phyloP scores from a whole-genome alignment of 1,139 yeast genomes.

The Hemisphaericaspora lyxosophila region DNA sequence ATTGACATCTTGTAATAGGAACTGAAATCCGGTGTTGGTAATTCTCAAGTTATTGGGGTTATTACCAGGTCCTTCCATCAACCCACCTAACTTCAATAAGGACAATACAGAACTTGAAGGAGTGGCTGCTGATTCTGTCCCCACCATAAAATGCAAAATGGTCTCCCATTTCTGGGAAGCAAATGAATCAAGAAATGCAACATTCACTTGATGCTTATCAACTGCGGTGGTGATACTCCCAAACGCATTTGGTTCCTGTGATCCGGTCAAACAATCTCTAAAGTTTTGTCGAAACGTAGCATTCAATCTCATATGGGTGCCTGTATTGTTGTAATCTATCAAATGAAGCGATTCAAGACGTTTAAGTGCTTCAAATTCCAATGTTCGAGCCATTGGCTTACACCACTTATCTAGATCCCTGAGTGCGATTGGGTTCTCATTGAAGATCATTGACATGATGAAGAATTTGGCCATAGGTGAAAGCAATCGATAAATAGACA shows the following conservation, averaged over 20 bases:
- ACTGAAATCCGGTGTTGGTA: slow-evolving; percentile 92
- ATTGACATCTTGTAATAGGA: slow-evolving; percentile 84
- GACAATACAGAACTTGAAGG: slow-evolving; percentile 73
- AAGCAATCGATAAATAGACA: slow-evolving; percentile 82
- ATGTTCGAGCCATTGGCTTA: slow-evolving; percentile 50
- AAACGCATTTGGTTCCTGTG: slow-evolving; percentile 49
- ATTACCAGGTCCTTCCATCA: slow-evolving; percentile 64
- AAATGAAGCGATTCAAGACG: slow-evolving; percentile 75
- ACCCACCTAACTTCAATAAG: slow-evolving; percentile 69
- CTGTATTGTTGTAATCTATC: slow-evolving; percentile 61
- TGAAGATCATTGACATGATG: slow-evolving; percentile 83
- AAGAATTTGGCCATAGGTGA: slow-evolving; percentile 89
- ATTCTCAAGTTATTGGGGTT: slow-evolving; percentile 55
- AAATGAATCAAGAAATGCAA: slow-evolving; percentile 69
- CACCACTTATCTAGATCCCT: slow-evolving; percentile 78
- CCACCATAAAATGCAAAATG: slow-evolving; percentile 96
- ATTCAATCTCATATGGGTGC: slow-evolving; percentile 61
- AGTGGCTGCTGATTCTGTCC: slow-evolving; percentile 64
- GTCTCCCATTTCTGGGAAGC: slow-evolving; percentile 92
- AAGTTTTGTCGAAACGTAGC: slow-evolving; percentile 74
- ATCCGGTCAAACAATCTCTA: slow-evolving; percentile 83
- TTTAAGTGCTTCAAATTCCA: slow-evolving; percentile 76
- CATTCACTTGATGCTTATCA: slow-evolving; percentile 52
- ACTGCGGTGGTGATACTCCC: slow-evolving; percentile 36
- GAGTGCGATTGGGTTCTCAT: slow-evolving; percentile 68